These are phyloP conservation scores for Hypoxylon cercidicola DNA, from an alignment of 495 filamentous ascomycete species.

Conservation along the genomic window DNA sequence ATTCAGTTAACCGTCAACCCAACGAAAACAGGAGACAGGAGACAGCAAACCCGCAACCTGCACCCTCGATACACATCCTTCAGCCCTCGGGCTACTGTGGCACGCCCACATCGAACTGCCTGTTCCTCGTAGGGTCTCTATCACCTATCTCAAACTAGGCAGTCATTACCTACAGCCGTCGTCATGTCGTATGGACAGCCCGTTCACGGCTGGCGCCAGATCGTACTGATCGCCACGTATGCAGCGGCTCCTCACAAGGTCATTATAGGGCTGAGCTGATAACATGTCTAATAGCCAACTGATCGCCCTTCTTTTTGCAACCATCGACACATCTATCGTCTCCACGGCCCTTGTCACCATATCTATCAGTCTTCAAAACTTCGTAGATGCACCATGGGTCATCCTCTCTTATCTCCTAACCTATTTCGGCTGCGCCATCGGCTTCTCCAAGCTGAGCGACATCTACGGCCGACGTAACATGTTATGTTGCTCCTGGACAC, in stretches of 20 bases:
- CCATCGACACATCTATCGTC: constrained; percentile 71
- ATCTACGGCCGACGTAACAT: constrained; percentile 65
- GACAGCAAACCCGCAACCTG: no score
- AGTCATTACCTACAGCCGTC: not conserved
- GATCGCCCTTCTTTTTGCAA: constrained; percentile 67
- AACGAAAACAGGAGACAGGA: no score
- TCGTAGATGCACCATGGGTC: constrained; percentile 66
- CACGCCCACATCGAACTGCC: no score
- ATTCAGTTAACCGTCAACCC: no score
- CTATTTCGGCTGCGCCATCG: constrained; percentile 68
- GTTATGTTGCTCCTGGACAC: constrained; percentile 58
- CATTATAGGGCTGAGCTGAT: constrained; percentile 17
- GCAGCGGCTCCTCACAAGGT: not conserved
- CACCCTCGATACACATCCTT: no score
- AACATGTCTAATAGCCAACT: constrained; percentile 54
- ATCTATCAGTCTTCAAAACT: constrained; percentile 62
- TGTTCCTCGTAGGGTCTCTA: no score
- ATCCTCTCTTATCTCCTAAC: constrained; percentile 69
- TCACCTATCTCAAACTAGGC: no score
- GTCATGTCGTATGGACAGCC: constrained; percentile 29
- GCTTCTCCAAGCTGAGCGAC: constrained; percentile 69
- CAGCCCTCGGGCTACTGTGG: no score
- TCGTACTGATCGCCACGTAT: constrained; percentile 38
- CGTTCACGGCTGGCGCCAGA: constrained; percentile 37
- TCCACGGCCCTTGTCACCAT: constrained; percentile 71